phyloP scores from a whole-genome alignment of 176 grass and related monocot species.

The Lolium multiflorum region DNA sequence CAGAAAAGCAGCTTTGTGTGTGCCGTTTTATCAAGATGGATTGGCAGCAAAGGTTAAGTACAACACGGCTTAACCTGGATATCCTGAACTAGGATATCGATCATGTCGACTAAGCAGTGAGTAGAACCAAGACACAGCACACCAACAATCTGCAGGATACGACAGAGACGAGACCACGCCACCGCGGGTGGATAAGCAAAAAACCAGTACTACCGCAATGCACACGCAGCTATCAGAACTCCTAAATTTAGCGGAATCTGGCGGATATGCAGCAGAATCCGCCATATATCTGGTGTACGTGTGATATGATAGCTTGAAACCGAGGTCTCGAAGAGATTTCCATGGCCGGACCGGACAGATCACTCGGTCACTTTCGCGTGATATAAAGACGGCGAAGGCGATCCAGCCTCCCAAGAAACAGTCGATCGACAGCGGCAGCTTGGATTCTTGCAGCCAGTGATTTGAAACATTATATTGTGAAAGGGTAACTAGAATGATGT shows the following conservation, averaged over 20 bases:
- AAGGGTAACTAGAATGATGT: neutral
- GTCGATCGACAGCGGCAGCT: conserved; percentile 33
- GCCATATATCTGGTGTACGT: neutral
- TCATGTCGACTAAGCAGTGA: neutral
- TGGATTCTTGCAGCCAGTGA: conserved; percentile 27
- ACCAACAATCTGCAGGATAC: neutral
- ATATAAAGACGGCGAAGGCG: neutral
- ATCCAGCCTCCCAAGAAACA: conserved; percentile 12
- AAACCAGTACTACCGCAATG: neutral
- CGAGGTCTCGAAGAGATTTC: neutral
- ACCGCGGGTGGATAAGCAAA: neutral
- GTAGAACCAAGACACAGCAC: neutral
- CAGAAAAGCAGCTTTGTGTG: too few relatives aligned
- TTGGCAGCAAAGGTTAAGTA: too few relatives aligned
- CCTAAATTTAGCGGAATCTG: neutral
- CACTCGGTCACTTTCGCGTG: neutral
- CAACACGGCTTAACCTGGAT: too few relatives aligned
- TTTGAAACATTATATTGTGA: conserved; percentile 5
- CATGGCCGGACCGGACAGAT: neutral
- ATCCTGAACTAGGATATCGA: neutral
- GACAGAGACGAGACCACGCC: conserved; percentile 1
- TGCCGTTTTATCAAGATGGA: too few relatives aligned
- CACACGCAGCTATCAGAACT: neutral
- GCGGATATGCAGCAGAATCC: neutral
- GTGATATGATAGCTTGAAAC: neutral